phyloP scores from a whole-genome alignment of 2,329 filamentous ascomycete genomes.

The Sphaerulina musiva region DNA sequence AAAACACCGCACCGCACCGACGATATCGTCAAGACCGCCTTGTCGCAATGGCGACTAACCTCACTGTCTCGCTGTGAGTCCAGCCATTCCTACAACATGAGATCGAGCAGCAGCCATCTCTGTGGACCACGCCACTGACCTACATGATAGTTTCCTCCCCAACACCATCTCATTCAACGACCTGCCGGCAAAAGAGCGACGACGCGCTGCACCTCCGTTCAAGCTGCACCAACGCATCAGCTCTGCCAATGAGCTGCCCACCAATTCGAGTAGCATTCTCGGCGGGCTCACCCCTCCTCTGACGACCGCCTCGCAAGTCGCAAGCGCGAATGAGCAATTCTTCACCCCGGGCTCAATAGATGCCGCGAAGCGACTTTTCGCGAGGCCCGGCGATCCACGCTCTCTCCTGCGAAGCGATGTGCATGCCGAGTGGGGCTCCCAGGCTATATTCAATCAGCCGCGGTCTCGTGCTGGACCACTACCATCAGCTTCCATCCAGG shows the following conservation, averaged over 20 bases:
- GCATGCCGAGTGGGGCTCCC: conserved; percentile 66
- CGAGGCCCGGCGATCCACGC: conserved; percentile 42
- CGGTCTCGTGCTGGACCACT: conserved; percentile 66
- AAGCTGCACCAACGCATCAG: conserved; percentile 34
- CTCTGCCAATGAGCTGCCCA: conserved; percentile 13
- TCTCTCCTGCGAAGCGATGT: conserved; percentile 64
- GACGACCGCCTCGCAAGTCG: conserved; percentile 33
- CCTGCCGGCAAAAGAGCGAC: conserved; percentile 37
- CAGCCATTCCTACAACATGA: too few relatives aligned
- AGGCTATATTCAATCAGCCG: conserved; percentile 64
- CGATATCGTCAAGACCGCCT: neutral
- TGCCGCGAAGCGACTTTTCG: conserved; percentile 48
- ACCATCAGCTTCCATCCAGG: conserved; percentile 68
- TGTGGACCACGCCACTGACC: neutral
- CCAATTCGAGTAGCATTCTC: conserved; percentile 36
- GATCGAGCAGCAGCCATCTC: neutral
- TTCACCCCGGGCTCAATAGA: conserved; percentile 40
- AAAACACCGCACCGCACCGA: neutral
- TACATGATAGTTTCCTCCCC: conserved; percentile 65
- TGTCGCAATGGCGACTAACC: conserved; percentile 26
- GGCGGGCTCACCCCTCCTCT: conserved; percentile 36
- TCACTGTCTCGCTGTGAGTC: conserved; percentile 33
- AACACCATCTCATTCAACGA: conserved; percentile 82
- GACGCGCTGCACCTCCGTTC: conserved; percentile 21
- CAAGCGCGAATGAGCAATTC: conserved; percentile 34